phyloP scores from a whole-genome alignment of 83 land plant genomes.

The Thuja plicata region DNA sequence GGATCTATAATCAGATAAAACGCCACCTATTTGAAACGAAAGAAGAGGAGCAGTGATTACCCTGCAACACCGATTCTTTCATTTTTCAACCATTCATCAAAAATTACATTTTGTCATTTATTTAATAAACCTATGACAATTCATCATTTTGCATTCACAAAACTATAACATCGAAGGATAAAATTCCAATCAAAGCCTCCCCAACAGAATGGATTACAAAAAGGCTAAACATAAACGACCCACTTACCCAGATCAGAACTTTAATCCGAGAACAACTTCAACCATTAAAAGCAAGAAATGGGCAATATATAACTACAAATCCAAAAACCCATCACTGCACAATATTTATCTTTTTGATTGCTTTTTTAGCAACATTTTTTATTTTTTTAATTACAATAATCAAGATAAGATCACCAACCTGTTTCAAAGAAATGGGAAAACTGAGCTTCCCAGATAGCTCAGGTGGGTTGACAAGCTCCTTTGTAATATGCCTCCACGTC shows the following conservation, averaged over 20 bases:
- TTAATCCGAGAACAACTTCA: neutral
- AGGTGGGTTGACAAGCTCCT: conserved; percentile 61
- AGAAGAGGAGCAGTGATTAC: no score
- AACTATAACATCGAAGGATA: neutral
- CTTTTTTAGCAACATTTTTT: neutral
- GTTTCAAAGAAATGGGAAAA: conserved; percentile 78
- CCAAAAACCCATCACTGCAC: neutral
- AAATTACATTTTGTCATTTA: neutral
- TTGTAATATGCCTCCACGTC: conserved; percentile 63
- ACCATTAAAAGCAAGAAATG: neutral
- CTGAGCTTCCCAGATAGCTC: conserved; percentile 60
- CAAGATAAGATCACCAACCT: conserved; percentile 34
- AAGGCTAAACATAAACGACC: neutral
- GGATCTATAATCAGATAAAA: no score
- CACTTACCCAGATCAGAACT: neutral
- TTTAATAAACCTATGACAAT: neutral
- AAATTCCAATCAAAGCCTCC: neutral
- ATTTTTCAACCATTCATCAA: no score
- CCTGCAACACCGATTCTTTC: no score
- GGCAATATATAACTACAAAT: neutral
- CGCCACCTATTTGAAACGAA: no score
- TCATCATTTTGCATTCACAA: neutral
- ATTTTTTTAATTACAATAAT: neutral
- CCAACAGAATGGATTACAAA: neutral
- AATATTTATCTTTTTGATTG: neutral